These are phyloP conservation scores for Trichoderma citrinoviride DNA, from an alignment of 2,329 filamentous ascomycete species.

Conservation along the genomic window DNA sequence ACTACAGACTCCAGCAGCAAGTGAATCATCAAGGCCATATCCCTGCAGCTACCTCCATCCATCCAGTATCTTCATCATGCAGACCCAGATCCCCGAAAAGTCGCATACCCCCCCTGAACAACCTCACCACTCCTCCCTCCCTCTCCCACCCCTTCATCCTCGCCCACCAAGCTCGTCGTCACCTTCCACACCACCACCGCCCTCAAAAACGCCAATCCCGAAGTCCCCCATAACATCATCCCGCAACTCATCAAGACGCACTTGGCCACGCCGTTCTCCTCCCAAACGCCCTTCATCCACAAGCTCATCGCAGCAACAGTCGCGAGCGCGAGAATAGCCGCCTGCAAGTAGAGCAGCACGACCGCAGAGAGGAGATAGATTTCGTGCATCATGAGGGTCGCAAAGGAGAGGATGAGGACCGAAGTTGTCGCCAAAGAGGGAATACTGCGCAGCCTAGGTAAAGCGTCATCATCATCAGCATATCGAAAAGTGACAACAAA, in stretches of 20 bases:
- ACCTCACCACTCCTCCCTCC: neutral
- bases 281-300: constrained; percentile 29
- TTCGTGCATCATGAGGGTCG: constrained; percentile 30
- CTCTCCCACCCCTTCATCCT: neutral
- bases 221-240: constrained; percentile 31
- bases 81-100: neutral
- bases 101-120: neutral
- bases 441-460: constrained; percentile 31
- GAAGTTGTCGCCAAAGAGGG: constrained; percentile 25
- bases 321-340: constrained; percentile 28
- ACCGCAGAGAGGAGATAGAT: constrained; percentile 29
- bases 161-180: neutral
- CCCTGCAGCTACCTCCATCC: no score
- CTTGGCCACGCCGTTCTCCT: constrained; percentile 26
- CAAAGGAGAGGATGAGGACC: constrained; percentile 28
- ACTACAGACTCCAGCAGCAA: neutral
- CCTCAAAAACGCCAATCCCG: constrained; percentile 32
- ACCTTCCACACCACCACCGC: constrained; percentile 32
- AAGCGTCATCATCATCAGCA: constrained; percentile 3
- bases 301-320: constrained; percentile 26
- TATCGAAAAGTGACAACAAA: neutral
- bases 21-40: neutral
- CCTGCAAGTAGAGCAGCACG: constrained; percentile 31
- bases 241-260: constrained; percentile 31
- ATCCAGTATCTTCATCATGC: neutral